Conservation (phyloP, 2,329 filamentous ascomycete genomes). For the Fusarium equiseti region DNA sequence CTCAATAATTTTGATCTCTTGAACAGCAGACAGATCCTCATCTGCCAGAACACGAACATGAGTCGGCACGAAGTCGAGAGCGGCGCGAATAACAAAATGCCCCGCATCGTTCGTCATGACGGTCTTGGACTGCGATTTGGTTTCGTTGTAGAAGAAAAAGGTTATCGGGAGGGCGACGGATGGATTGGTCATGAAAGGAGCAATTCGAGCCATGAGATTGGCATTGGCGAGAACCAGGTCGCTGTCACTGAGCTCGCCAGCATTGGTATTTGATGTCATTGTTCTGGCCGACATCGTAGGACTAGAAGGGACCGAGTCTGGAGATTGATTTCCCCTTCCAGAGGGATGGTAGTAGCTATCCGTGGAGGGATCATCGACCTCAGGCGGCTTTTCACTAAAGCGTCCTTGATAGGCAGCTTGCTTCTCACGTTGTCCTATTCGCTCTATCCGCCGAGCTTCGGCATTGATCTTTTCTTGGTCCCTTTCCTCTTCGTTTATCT, state of each 20-base stretch:
- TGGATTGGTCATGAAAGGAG: constrained; percentile 90
- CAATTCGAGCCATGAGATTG: constrained; percentile 87
- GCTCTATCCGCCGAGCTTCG: constrained; percentile 82
- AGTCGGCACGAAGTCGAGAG: constrained; percentile 90
- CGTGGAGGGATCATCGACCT: constrained; percentile 54
- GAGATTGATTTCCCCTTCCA: constrained; percentile 52
- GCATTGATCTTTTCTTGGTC: constrained; percentile 76
- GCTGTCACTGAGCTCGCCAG: constrained; percentile 75
- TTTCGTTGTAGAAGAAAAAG: constrained; percentile 93
- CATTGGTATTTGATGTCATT: constrained; percentile 42
- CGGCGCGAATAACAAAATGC: constrained; percentile 84
- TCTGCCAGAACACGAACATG: constrained; percentile 89
- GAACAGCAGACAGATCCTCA: constrained; percentile 84
- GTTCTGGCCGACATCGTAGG: constrained; percentile 57
- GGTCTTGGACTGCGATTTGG: constrained; percentile 83
- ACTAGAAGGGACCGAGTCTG: constrained; percentile 58
- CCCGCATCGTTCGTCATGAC: constrained; percentile 88
- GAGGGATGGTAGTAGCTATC: constrained; percentile 49
- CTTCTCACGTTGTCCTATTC: constrained; percentile 77
- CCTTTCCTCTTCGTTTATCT: constrained; percentile 59
- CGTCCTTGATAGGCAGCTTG: constrained; percentile 76
- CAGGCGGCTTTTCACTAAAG: constrained; percentile 76
- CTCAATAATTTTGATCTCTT: constrained; percentile 82
- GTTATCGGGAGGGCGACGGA: constrained; percentile 83
- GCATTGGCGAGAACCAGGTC: constrained; percentile 85